Percentiles rank a stretch among this genome's conserved stretches.
Evolutionary conservation across 345 rosid genomes (phyloP).

Genomic region (Arabidopsis suecica): DNA sequence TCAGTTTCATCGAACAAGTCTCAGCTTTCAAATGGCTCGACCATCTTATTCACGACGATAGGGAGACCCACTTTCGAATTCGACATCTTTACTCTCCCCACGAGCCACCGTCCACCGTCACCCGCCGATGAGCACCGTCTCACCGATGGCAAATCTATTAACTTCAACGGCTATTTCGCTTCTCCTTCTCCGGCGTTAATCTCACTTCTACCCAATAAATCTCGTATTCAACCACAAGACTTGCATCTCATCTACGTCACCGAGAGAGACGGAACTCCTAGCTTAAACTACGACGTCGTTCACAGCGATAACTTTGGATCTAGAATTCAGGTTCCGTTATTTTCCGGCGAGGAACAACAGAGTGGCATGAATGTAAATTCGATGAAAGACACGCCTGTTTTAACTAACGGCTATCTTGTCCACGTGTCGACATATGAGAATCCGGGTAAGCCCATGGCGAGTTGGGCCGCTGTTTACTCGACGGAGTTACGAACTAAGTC

Average conservation of each 20-base stretch:
- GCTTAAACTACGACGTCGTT: slow-evolving; percentile 61
- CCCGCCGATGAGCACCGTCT: slow-evolving; percentile 54
- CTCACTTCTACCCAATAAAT: slow-evolving; percentile 41
- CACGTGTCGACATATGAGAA: slow-evolving; percentile 86
- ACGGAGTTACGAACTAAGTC: slow-evolving; percentile 60
- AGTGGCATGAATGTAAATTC: slow-evolving; percentile 50
- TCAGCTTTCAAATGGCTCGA: slow-evolving; percentile 38
- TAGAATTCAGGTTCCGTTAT: slow-evolving; percentile 55
- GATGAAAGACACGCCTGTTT: slow-evolving; percentile 71
- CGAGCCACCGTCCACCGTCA: slow-evolving; percentile 44
- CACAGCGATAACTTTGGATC: slow-evolving; percentile 10
- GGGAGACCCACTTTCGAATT: slow-evolving; percentile 68
- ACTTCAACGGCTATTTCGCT: slow-evolving; percentile 83
- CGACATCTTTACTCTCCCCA: slow-evolving; percentile 70
- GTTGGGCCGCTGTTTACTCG: slow-evolving; percentile 87
- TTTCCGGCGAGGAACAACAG: slow-evolving; percentile 36
- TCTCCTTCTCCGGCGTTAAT: slow-evolving; percentile 53
- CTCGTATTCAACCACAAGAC: slow-evolving; percentile 32
- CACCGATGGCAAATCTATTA: slow-evolving; percentile 70
- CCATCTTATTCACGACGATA: slow-evolving; percentile 67
- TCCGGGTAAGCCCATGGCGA: slow-evolving; percentile 60
- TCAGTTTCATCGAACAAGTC: slow-evolving; percentile 37
- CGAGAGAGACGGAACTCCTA: slow-evolving; percentile 63
- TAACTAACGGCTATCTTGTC: slow-evolving; percentile 56
- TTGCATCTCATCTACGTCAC: slow-evolving; percentile 71